phyloP scores from a whole-genome alignment of 2,329 filamentous ascomycete species.

The Fusarium cyanostomum region DNA sequence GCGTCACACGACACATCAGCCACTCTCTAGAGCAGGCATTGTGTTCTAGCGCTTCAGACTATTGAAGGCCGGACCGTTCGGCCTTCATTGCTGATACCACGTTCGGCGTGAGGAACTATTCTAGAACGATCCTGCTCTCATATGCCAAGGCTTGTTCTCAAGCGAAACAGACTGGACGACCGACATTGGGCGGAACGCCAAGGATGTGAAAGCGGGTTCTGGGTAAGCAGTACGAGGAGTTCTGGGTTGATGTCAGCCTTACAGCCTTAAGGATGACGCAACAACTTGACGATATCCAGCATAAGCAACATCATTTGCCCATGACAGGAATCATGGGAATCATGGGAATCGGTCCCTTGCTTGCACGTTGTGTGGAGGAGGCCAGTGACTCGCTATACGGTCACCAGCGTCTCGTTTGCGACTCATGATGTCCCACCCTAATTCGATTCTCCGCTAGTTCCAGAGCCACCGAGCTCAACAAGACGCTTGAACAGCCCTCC shows the following conservation, averaged over 20 bases:
- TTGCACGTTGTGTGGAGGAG: constrained; percentile 14
- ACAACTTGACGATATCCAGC: constrained; percentile 8
- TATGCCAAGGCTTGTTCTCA: not conserved
- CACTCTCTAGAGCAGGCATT: not conserved
- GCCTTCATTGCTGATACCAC: not conserved
- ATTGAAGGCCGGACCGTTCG: not conserved
- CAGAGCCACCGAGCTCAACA: not conserved
- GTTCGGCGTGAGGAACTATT: constrained; percentile 1
- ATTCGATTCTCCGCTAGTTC: constrained; percentile 22
- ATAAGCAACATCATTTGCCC: constrained; percentile 24
- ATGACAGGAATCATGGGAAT: constrained; percentile 6
- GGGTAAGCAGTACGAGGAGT: constrained; percentile 32
- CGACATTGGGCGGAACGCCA: constrained; percentile 4
- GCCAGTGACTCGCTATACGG: constrained; percentile 8
- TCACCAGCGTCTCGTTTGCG: constrained; percentile 18
- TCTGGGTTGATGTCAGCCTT: constrained; percentile 42
- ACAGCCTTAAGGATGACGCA: constrained; percentile 39
- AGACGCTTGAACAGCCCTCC: constrained; percentile 9
- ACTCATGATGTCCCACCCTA: constrained; percentile 26
- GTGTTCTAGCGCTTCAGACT: not conserved
- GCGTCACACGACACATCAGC: not conserved
- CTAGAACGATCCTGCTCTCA: constrained; percentile 12
- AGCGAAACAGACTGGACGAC: not conserved
- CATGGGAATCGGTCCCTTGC: constrained; percentile 16
- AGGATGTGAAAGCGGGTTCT: constrained; percentile 14